Evolutionary conservation across 306 rosid species (phyloP), one percentile per base, ranked within the genome.

Genomic region (Phaseolus lunatus): DNA sequence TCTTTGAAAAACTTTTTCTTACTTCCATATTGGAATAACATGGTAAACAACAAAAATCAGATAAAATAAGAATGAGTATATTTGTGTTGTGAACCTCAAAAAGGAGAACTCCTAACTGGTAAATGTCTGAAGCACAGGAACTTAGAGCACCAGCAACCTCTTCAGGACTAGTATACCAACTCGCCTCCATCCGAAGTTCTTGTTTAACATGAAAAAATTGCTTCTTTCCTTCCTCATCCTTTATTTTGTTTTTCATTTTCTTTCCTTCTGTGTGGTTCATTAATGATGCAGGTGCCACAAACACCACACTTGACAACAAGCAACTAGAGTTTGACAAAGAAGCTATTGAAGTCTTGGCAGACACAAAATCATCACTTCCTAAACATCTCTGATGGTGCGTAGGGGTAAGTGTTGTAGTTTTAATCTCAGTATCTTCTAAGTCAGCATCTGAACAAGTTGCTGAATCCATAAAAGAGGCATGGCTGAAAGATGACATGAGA

Each of bases 161-260:
- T 85, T 92, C 97, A 1, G 97, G 96, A 77, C 92, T 92, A 63
- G 87, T 70, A 75, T 92, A 92, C 97, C 97, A 92, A 78, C 77
- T 87, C 44, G 79, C 70, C 86, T 92, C 97, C 92, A 87, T 84
- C 8, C 48, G 73, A 67, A 89, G 87, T 78, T 87, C 79, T 65
- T 87, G 91, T 59, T 90, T 92, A 91, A 85, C 83, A n/a, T 94
- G 94, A 89, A 89, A 90, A 9, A 89, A 69, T 81, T 85, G 86
- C 59, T 68, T 86, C 82, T 87, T 90, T 52, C 80, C 92, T 66
- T 82, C 79, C 39, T 88, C 92, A 48, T 56, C 74, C 75, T 62
- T 79, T 69, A 82, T 73, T 73, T 85, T 80, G 22, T 83, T 88
- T 74, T 82, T 82, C 56, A 59, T 79, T 80, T 81, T 80, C 67